Conservation (phyloP, 768 basidiomycete genomes). For the Lactifluus subvellereus region DNA sequence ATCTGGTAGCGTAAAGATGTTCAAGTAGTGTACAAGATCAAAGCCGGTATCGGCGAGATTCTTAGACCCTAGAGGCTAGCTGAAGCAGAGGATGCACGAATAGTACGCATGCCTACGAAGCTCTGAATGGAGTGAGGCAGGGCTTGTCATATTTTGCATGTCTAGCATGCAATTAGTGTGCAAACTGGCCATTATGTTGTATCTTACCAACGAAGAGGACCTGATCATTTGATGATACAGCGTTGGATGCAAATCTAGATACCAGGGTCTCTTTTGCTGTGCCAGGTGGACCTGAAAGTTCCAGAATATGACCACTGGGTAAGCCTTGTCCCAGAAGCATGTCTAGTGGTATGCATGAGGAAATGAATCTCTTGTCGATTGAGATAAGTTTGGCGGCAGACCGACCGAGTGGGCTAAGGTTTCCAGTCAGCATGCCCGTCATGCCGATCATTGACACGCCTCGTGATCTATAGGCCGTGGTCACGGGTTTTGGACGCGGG, state of each 20-base stretch:
- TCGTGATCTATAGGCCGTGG: slow-evolving; percentile 5
- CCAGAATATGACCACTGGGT: slow-evolving; percentile 53
- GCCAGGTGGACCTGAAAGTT: slow-evolving; percentile 74
- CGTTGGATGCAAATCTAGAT: slow-evolving; percentile 43
- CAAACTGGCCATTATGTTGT: background rate
- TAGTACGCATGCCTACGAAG: slow-evolving; percentile 23
- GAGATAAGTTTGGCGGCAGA: slow-evolving; percentile 45
- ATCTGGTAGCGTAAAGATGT: slow-evolving; percentile 45
- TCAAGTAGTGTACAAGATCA: slow-evolving; percentile 37
- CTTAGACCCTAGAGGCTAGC: slow-evolving; percentile 24
- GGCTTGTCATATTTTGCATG: slow-evolving; percentile 44
- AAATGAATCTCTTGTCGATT: slow-evolving; percentile 33
- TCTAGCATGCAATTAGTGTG: slow-evolving; percentile 32
- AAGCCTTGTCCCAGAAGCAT: slow-evolving; percentile 59
- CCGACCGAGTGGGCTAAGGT: slow-evolving; percentile 39
- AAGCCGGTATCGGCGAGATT: slow-evolving; percentile 21
- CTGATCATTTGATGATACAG: slow-evolving; percentile 44
- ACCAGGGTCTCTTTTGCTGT: slow-evolving; percentile 56
- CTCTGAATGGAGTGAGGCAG: slow-evolving; percentile 31
- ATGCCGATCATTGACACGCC: background rate
- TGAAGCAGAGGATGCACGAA: background rate
- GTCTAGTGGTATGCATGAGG: slow-evolving; percentile 48
- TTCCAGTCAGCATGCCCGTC: background rate
- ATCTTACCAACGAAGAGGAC: slow-evolving; percentile 60
- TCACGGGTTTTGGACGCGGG: slow-evolving; percentile 16